Evolutionary conservation across 164 flowering plant genomes (phyloP).

Genomic region (Sextonia rubra): DNA sequence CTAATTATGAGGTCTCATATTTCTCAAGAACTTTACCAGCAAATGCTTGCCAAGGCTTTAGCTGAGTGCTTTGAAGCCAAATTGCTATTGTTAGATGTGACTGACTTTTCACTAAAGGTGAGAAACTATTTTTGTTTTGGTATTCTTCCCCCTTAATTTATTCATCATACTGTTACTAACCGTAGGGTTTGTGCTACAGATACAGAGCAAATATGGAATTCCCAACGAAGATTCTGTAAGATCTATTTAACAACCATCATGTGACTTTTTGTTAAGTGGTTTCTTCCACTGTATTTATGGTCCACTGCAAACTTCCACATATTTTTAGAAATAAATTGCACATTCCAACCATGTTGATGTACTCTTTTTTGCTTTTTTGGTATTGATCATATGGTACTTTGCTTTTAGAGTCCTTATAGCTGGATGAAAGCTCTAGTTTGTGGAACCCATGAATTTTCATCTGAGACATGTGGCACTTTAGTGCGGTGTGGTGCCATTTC

Average conservation of each 20-base stretch:
- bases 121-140: constrained; percentile 7
- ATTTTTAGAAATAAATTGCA: too few relatives aligned
- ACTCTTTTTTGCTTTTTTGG: too few relatives aligned
- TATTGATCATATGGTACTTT: background rate
- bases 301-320: too few relatives aligned
- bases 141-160: background rate
- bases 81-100: constrained; percentile 75
- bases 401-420: background rate
- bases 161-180: constrained; percentile 2
- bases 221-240: constrained; percentile 63
- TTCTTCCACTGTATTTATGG: too few relatives aligned
- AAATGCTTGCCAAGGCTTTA: constrained; percentile 96
- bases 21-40: constrained; percentile 79
- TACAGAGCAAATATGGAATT: constrained; percentile 79
- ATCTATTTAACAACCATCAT: background rate
- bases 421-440: too few relatives aligned
- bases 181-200: constrained; percentile 36
- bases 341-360: too few relatives aligned
- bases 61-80: constrained; percentile 89
- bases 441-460: too few relatives aligned
- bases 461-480: too few relatives aligned
- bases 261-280: background rate
- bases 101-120: constrained; percentile 83
- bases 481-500: too few relatives aligned
- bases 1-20: background rate